These are phyloP conservation scores for Linanthus parryae DNA, from an alignment of 148 eudicot species.

Conservation along the genomic window DNA sequence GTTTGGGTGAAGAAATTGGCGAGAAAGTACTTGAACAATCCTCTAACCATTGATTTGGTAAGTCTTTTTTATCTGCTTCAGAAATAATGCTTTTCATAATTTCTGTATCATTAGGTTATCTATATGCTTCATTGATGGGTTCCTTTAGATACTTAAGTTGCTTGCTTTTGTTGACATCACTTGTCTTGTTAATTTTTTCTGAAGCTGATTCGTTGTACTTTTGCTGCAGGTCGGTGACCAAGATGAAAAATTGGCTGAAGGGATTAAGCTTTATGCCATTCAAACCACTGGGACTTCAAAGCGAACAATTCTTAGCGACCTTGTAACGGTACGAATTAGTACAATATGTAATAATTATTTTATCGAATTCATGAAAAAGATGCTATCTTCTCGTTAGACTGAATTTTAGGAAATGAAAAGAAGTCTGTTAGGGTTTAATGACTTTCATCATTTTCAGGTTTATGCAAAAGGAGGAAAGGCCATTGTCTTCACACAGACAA, in stretches of 20 bases:
- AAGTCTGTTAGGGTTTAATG: not conserved
- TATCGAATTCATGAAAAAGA: not conserved
- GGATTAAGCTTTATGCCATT: slow-evolving; percentile 81
- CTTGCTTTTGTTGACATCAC: slow-evolving; percentile 1
- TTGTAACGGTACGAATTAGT: slow-evolving; percentile 57
- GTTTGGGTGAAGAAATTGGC: slow-evolving; percentile 88
- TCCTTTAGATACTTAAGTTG: not conserved
- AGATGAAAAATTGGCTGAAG: slow-evolving; percentile 93
- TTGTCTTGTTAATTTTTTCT: not conserved
- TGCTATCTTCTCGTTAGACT: not conserved
- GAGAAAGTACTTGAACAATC: slow-evolving; percentile 66
- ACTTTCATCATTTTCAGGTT: slow-evolving; percentile 39
- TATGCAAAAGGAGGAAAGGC: slow-evolving; percentile 98
- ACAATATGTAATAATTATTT: not conserved
- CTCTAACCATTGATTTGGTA: slow-evolving; percentile 92
- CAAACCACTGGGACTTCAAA: slow-evolving; percentile 62
- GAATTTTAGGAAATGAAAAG: not conserved
- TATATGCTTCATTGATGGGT: not conserved
- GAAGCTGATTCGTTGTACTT: slow-evolving; percentile 4
- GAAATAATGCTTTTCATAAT: too few species aligned
- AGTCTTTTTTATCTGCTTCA: slow-evolving; percentile 6
- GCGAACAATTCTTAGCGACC: slow-evolving; percentile 79
- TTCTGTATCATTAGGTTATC: not conserved
- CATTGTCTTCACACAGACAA: slow-evolving; percentile 90
- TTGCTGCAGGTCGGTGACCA: slow-evolving; percentile 74